A percentile compares a stretch with the other conserved stretches of the same genome.
Conservation (phyloP, 768 basidiomycete species). For the Tricholoma saponaceum region DNA sequence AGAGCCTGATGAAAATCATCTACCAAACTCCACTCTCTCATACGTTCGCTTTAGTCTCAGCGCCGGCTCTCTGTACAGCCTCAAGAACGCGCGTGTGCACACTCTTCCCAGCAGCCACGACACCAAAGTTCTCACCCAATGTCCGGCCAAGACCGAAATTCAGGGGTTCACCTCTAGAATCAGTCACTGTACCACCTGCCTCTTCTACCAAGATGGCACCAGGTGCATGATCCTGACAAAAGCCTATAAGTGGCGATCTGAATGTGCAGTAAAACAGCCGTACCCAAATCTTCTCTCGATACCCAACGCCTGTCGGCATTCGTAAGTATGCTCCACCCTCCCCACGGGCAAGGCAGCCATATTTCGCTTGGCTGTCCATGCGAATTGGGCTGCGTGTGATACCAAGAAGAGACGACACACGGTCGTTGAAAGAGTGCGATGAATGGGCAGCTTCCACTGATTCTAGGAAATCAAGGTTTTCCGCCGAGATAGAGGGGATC, state of each 20-base stretch:
- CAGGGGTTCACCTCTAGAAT: conserved; percentile 73
- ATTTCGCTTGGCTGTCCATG: conserved; percentile 98
- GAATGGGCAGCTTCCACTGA: conserved; percentile 91
- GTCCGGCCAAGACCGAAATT: conserved; percentile 88
- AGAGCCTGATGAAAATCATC: background rate
- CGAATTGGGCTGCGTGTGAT: conserved; percentile 64
- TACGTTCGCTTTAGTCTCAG: conserved; percentile 29
- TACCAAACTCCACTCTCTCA: conserved; percentile 4
- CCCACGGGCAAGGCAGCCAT: conserved; percentile 79
- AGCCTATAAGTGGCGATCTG: background rate
- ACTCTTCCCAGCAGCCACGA: conserved; percentile 76
- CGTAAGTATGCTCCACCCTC: conserved; percentile 82
- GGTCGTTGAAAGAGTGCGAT: conserved; percentile 80
- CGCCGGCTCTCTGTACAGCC: conserved; percentile 62
- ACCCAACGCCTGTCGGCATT: conserved; percentile 74
- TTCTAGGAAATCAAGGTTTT: conserved; percentile 72
- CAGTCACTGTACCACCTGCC: conserved; percentile 85
- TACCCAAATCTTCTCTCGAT: conserved; percentile 97
- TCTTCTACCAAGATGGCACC: conserved; percentile 83
- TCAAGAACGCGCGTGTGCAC: conserved; percentile 66
- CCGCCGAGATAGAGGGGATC: conserved; percentile 48
- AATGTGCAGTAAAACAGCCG: conserved; percentile 11
- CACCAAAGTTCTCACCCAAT: conserved; percentile 80
- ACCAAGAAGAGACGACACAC: conserved; percentile 62
- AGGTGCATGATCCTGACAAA: conserved; percentile 79